Conservation (phyloP, 1,284 basidiomycete genomes). For the Ceratobasidium theobromae region DNA sequence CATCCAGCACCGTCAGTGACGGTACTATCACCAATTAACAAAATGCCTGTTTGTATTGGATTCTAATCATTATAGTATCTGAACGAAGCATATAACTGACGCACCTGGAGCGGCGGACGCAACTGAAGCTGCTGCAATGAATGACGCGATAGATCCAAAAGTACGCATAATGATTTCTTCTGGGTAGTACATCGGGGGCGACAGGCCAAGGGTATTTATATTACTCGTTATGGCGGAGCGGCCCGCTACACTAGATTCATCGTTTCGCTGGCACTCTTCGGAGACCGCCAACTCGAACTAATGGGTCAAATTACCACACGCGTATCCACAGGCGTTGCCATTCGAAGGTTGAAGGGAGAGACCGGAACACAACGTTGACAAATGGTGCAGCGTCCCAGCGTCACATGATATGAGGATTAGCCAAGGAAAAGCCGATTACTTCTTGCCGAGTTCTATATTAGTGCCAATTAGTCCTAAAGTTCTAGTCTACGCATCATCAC, state of each 20-base stretch:
- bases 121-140: conserved; percentile 6
- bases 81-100: not conserved
- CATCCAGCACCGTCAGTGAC: conserved; percentile 27
- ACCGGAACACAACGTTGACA: not conserved
- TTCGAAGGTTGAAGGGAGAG: no score
- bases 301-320: no score
- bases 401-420: conserved; percentile 10
- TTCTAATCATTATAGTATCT: not conserved
- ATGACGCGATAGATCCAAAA: not conserved
- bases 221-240: not conserved
- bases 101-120: conserved; percentile 15
- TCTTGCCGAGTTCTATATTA: conserved; percentile 13
- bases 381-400: not conserved
- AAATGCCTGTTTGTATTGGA: not conserved
- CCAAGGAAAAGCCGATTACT: not conserved
- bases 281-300: not conserved
- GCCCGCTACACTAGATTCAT: not conserved
- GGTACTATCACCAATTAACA: conserved; percentile 27
- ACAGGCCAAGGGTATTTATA: not conserved
- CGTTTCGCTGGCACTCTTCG: conserved; percentile 1
- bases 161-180: not conserved
- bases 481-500: no score
- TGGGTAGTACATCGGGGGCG: not conserved
- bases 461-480: not conserved
- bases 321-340: no score